Conservation (phyloP, 495 filamentous ascomycete genomes). For the Platismatia glauca region DNA sequence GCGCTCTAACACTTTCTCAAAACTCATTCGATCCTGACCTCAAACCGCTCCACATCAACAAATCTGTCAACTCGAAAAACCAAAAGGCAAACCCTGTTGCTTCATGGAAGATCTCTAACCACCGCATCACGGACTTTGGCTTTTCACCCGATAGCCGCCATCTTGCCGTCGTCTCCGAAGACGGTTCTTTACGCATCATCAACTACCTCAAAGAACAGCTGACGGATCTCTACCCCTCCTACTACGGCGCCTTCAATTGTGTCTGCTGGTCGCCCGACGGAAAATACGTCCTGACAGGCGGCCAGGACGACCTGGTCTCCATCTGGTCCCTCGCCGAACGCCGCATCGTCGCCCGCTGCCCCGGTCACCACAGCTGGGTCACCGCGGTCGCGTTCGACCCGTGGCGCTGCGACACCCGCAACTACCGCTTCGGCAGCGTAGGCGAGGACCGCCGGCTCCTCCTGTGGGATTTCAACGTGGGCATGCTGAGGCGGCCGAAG, state of each 20-base stretch:
- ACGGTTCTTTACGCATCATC: slow-evolving; percentile 80
- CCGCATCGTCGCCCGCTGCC: slow-evolving; percentile 80
- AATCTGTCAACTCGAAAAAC: slow-evolving; percentile 84
- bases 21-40: slow-evolving; percentile 31
- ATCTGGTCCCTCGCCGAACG: slow-evolving; percentile 87
- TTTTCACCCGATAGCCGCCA: slow-evolving; percentile 81
- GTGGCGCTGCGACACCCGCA: slow-evolving; percentile 90
- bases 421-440: slow-evolving; percentile 91
- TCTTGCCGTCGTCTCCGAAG: slow-evolving; percentile 87
- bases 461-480: slow-evolving; percentile 95
- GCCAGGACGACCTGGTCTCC: slow-evolving; percentile 88
- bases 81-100: slow-evolving; percentile 90
- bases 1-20: slow-evolving; percentile 17
- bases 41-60: slow-evolving; percentile 50
- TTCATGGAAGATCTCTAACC: slow-evolving; percentile 82
- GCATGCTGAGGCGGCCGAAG: slow-evolving; percentile 86
- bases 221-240: slow-evolving; percentile 75
- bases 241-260: slow-evolving; percentile 86
- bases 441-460: slow-evolving; percentile 86
- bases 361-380: slow-evolving; percentile 93
- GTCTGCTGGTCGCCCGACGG: slow-evolving; percentile 98
- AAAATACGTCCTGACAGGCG: slow-evolving; percentile 89
- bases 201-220: slow-evolving; percentile 86
- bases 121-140: slow-evolving; percentile 77
- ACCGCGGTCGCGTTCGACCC: slow-evolving; percentile 88